Evolutionary conservation across 768 basidiomycete species (phyloP).

Genomic region (Mycena floridula): DNA sequence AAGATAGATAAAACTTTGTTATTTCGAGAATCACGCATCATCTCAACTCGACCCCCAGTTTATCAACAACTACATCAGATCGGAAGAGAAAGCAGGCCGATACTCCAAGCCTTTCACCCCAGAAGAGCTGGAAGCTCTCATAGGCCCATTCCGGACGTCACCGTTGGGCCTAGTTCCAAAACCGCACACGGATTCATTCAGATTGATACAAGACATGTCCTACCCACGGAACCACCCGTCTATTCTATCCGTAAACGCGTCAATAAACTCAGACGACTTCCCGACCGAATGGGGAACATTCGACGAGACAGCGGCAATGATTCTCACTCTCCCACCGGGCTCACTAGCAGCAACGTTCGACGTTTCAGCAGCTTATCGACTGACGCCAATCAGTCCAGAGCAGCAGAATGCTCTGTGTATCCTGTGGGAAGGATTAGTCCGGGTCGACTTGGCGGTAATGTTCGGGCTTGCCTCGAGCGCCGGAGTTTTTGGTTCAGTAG

Average conservation of each 20-base stretch:
- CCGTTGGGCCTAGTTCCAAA: constrained; percentile 36
- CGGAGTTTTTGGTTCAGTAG: too few relatives aligned
- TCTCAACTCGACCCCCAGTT: constrained; percentile 18
- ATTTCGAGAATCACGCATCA: constrained; percentile 29
- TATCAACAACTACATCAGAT: constrained; percentile 24
- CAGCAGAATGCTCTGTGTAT: constrained; percentile 27
- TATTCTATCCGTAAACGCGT: constrained; percentile 19
- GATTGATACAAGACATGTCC: constrained; percentile 28
- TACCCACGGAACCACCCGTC: constrained; percentile 19
- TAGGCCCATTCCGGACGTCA: constrained; percentile 34
- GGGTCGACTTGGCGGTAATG: constrained; percentile 24
- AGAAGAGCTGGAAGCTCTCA: constrained; percentile 19
- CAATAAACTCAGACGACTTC: constrained; percentile 22
- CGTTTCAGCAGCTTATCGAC: constrained; percentile 28
- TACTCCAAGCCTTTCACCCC: constrained; percentile 25
- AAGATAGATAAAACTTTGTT: constrained; percentile 12
- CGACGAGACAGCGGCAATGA: constrained; percentile 19
- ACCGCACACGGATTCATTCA: constrained; percentile 14
- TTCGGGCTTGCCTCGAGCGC: constrained; percentile 27
- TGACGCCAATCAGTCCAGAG: constrained; percentile 25
- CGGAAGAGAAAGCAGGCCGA: constrained; percentile 21
- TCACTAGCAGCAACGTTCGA: too few relatives aligned
- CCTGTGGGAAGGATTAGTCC: constrained; percentile 23
- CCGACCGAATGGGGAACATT: too few relatives aligned
- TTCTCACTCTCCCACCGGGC: constrained; percentile 22